Evolutionary conservation across 2,329 filamentous ascomycete genomes (phyloP), one percentile per base, ranked within the genome.

Genomic region (Penicillium sp.): DNA sequence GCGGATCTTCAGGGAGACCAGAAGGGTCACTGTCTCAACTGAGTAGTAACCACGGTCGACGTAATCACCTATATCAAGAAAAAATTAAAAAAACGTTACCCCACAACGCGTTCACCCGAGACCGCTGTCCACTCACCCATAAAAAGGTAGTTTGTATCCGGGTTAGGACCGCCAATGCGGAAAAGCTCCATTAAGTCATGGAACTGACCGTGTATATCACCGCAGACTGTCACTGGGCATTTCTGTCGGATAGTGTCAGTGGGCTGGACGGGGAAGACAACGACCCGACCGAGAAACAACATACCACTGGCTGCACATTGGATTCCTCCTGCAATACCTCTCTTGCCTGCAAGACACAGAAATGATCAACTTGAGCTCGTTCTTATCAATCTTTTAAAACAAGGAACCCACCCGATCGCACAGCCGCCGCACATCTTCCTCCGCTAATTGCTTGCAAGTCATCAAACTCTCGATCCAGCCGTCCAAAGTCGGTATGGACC

Each of bases 111-210:
- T 40, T 53, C 44, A 42, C 55, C 54, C 59, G 50, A 58, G 50
- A 58, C 49, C 49, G 46, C 41, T 14, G 48, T 49, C 31, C 44
- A 69, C 86, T 72, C 79, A 94, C 91, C 92, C 91, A 99, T 97
- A 81, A 97, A 97, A 64, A 97, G 88, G 78, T 97, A 97, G 81
- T 97, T 97, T 72, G 94, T 97, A 77, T 99, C 94, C 64, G 94
- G 94, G 73, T 96, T 97, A 58, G 92, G 91, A 52, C 94, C 94
- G 67, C 94, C 94, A 75, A 99, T 97, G 80, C 96, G 95, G 84
- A 99, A 99, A 51, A 99, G 86, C 80, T 99, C 94, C 91, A 99
- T 97, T 76, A 99, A 79, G 73, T 99, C 94, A 77, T 97, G 93
- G 76, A 97, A 97, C 78, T 99, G 94, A 65, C 94, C 94, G 77